These are phyloP conservation scores for Handroanthus guayacan DNA, from an alignment of 257 asterid genomes.

Conservation along the genomic window DNA sequence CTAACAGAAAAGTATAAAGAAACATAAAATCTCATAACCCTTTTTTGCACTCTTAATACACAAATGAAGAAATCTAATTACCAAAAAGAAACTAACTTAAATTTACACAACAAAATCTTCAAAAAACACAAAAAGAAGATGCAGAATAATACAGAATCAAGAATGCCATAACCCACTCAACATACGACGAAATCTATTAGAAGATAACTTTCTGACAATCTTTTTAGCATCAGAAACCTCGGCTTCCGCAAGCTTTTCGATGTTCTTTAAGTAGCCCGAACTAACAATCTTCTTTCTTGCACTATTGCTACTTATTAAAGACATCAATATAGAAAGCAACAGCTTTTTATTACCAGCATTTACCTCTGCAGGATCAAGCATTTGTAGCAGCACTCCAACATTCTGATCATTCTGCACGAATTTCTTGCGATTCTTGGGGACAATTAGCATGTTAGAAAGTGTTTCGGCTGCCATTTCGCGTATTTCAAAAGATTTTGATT, in stretches of 20 bases:
- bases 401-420: slow-evolving; percentile 77
- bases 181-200: slow-evolving; percentile 61
- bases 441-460: slow-evolving; percentile 69
- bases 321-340: slow-evolving; percentile 77
- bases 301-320: slow-evolving; percentile 66
- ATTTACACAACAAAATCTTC: slow-evolving; percentile 45
- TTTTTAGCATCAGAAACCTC: slow-evolving; percentile 86
- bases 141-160: slow-evolving; percentile 35
- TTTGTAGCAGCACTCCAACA: slow-evolving; percentile 62
- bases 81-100: slow-evolving; percentile 34
- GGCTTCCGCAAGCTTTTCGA: slow-evolving; percentile 80
- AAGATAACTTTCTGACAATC: slow-evolving; percentile 71
- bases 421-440: slow-evolving; percentile 70
- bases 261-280: slow-evolving; percentile 72
- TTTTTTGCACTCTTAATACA: slow-evolving; percentile 30
- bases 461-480: slow-evolving; percentile 87
- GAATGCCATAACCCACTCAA: slow-evolving; percentile 79
- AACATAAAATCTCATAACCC: slow-evolving; percentile 20
- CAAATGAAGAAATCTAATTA: slow-evolving; percentile 34
- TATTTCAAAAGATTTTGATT: slow-evolving; percentile 65
- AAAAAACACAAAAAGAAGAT: slow-evolving; percentile 14
- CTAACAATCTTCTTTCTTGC: slow-evolving; percentile 85
- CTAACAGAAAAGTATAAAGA: not conserved
- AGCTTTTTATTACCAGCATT: slow-evolving; percentile 70
- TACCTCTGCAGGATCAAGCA: slow-evolving; percentile 71